These are phyloP conservation scores for Plasmodium falciparum DNA, from an alignment of 169 alveolate species.

Conservation along the genomic window DNA sequence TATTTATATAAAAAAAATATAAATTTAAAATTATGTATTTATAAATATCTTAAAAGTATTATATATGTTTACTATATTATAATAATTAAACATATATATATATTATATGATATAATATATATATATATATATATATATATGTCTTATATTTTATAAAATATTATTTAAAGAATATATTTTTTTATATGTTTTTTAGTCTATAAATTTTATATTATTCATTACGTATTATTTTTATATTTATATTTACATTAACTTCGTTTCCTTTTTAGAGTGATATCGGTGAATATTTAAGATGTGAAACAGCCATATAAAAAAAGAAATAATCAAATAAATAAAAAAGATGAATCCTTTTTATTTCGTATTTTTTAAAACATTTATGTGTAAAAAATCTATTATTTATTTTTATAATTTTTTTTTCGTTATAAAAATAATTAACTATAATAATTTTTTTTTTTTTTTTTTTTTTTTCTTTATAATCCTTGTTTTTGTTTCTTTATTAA, in stretches of 20 bases:
- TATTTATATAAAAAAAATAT: too few species aligned
- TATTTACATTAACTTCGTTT: background rate
- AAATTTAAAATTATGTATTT: too few species aligned
- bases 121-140: too few species aligned
- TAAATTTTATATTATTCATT: background rate
- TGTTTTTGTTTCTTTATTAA: background rate
- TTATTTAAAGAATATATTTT: too few species aligned
- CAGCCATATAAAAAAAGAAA: conserved; percentile 17
- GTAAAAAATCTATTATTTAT: background rate
- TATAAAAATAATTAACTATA: conserved; percentile 12
- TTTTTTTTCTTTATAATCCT: too few species aligned
- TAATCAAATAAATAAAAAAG: background rate
- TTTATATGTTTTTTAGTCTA: too few species aligned
- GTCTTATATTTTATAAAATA: too few species aligned
- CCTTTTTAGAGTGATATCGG: conserved; percentile 71
- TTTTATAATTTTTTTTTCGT: conserved; percentile 8
- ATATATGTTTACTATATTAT: too few species aligned
- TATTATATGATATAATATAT: too few species aligned
- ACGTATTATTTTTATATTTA: background rate
- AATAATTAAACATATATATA: too few species aligned
- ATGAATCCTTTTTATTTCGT: too few species aligned
- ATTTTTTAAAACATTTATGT: background rate
- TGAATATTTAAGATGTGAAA: conserved; percentile 76
- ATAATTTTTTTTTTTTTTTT: background rate
- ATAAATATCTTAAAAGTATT: too few species aligned